Conservation (phyloP, 1,139 yeast genomes). For the Hanseniaspora uvarum region DNA sequence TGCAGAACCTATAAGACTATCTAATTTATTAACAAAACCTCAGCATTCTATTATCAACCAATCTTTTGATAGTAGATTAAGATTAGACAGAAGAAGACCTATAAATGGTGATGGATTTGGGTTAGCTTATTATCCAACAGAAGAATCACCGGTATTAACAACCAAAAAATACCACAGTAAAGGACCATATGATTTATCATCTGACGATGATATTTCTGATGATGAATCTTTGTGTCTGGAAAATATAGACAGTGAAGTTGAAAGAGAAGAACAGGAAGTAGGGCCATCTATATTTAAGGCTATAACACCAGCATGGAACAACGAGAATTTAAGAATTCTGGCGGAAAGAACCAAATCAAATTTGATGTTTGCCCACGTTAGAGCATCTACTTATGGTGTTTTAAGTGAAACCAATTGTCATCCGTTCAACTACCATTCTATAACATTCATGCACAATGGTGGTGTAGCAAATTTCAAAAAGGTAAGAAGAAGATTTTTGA, state of each 20-base stretch:
- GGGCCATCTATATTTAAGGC: constrained; percentile 85
- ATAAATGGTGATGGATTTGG: constrained; percentile 98
- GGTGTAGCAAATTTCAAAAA: constrained; percentile 64
- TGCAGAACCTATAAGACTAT: constrained; percentile 70
- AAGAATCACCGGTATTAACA: background rate
- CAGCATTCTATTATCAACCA: constrained; percentile 96
- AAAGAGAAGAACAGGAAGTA: constrained; percentile 32
- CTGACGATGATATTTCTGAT: background rate
- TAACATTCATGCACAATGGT: constrained; percentile 97
- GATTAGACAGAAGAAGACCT: constrained; percentile 80
- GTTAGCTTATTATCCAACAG: constrained; percentile 74
- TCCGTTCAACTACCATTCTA: constrained; percentile 74
- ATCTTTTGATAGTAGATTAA: constrained; percentile 77
- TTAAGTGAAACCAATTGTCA: constrained; percentile 91
- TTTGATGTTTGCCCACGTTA: constrained; percentile 84
- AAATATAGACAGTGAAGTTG: background rate
- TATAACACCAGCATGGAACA: constrained; percentile 97
- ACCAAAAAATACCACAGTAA: background rate
- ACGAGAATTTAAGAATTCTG: constrained; percentile 71
- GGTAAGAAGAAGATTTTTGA: constrained; percentile 63
- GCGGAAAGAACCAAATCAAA: constrained; percentile 79
- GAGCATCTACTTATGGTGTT: constrained; percentile 94
- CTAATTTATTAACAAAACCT: constrained; percentile 82
- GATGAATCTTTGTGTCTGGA: constrained; percentile 1
- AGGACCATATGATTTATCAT: background rate